phyloP scores from a whole-genome alignment of 805 yeast species.

The Ogataea zsoltii region DNA sequence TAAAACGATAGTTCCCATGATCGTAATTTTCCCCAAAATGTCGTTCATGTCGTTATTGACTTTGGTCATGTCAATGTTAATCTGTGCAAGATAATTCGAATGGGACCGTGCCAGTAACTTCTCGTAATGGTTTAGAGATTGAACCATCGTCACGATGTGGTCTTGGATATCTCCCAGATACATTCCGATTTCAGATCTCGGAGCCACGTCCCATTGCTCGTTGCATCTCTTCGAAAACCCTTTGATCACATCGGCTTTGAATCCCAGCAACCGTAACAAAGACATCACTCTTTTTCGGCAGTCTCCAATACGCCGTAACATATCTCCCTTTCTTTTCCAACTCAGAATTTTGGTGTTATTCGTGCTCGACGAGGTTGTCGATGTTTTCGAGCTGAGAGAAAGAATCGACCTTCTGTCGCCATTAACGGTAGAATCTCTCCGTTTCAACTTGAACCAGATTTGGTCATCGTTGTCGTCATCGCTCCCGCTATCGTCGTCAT shows the following conservation, averaged over 20 bases:
- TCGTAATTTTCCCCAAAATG: constrained; percentile 88
- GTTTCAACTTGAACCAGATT: constrained; percentile 31
- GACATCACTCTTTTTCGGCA: constrained; percentile 95
- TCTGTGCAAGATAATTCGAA: constrained; percentile 93
- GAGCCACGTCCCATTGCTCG: constrained; percentile 79
- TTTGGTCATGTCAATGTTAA: constrained; percentile 95
- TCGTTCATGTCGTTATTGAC: constrained; percentile 97
- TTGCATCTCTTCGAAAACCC: constrained; percentile 91
- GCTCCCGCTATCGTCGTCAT: constrained; percentile 42
- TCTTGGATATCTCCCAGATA: constrained; percentile 97
- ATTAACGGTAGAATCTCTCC: constrained; percentile 30
- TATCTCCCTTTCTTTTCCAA: constrained; percentile 92
- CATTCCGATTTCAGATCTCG: constrained; percentile 86
- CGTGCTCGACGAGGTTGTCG: constrained; percentile 30
- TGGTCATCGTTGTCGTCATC: constrained; percentile 42
- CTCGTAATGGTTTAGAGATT: constrained; percentile 90
- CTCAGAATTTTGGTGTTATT: constrained; percentile 51
- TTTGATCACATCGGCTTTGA: constrained; percentile 96
- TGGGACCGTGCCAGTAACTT: constrained; percentile 93
- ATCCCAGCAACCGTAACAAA: constrained; percentile 75
- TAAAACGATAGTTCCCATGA: constrained; percentile 89
- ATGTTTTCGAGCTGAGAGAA: constrained; percentile 20
- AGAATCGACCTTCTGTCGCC: constrained; percentile 27
- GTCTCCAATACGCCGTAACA: constrained; percentile 93
- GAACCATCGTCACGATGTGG: constrained; percentile 96